A percentile compares a stretch with the other conserved stretches of the same genome.
Conservation (phyloP, 176 grass and related monocot species). For the Miscanthus lutarioriparius region DNA sequence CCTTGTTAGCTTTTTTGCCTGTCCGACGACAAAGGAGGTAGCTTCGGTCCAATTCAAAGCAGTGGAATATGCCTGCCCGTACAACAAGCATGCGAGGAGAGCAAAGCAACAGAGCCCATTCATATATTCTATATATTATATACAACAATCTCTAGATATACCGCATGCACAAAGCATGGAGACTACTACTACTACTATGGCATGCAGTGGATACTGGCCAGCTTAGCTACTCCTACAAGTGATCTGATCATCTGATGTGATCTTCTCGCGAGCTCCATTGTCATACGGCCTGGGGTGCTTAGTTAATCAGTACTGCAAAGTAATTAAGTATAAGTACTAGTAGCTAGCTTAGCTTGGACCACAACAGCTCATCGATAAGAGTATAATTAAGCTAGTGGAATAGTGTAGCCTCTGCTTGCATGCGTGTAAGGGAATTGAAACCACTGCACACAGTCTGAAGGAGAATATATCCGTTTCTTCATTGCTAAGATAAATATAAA, state of each 20-base stretch:
- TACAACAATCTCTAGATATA: neutral
- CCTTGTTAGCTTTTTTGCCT: neutral
- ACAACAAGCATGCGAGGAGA: neutral
- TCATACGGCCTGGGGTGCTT: neutral
- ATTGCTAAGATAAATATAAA: neutral
- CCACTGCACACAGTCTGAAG: neutral
- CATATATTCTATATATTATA: too few species aligned
- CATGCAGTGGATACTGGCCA: neutral
- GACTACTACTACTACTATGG: neutral
- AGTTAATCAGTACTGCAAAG: neutral
- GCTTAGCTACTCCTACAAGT: too few species aligned
- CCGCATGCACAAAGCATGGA: neutral
- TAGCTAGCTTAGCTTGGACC: constrained; percentile 11
- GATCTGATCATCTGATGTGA: neutral
- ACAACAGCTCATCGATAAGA: neutral
- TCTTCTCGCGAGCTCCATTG: neutral
- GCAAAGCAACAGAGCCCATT: neutral
- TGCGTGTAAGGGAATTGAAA: neutral
- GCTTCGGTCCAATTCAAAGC: neutral
- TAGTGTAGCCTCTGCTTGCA: neutral
- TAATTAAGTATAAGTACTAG: neutral
- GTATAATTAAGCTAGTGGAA: neutral
- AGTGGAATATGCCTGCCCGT: neutral
- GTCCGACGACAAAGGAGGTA: neutral
- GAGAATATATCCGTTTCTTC: constrained; percentile 10